Percentiles rank a stretch among this genome's conserved stretches.
These are phyloP conservation scores for Salix exigua DNA, from an alignment of 345 rosid genomes.

Conservation along the genomic window DNA sequence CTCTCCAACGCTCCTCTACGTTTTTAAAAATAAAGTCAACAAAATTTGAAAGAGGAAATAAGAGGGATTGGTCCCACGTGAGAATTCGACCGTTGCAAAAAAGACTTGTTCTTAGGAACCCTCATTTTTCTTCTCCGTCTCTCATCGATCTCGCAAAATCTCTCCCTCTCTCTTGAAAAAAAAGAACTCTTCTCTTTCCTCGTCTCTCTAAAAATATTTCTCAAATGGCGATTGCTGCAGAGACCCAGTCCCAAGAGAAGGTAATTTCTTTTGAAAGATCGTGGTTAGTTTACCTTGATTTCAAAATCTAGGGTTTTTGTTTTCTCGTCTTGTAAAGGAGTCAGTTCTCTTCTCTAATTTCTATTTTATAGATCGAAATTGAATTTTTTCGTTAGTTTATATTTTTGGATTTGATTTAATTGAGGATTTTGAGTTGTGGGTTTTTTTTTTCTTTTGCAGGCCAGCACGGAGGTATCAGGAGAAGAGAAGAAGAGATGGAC, in stretches of 20 bases:
- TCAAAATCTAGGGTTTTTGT: neutral
- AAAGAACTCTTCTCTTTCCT: neutral
- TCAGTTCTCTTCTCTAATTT: neutral
- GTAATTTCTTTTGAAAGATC: slow-evolving; percentile 18
- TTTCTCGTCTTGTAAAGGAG: neutral
- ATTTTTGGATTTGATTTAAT: too few species aligned
- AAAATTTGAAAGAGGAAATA: slow-evolving; percentile 19
- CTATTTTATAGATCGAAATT: neutral
- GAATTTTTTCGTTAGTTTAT: too few species aligned
- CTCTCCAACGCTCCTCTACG: neutral
- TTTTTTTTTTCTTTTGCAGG: slow-evolving; percentile 28
- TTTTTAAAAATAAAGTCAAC: neutral
- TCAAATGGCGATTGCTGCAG: slow-evolving; percentile 68
- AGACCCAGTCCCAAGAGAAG: slow-evolving; percentile 55
- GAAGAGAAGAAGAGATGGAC: slow-evolving; percentile 73
- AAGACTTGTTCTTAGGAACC: neutral
- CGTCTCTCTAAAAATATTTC: slow-evolving; percentile 11
- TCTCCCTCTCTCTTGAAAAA: neutral
- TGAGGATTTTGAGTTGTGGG: neutral
- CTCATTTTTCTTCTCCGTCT: slow-evolving; percentile 14
- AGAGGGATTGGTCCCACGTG: slow-evolving; percentile 25
- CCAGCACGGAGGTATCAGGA: slow-evolving; percentile 48
- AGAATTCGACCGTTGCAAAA: slow-evolving; percentile 62
- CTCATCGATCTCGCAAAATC: neutral
- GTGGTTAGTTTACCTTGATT: neutral